A percentile compares a stretch with the other conserved stretches of the same genome.
phyloP scores from a whole-genome alignment of 768 basidiomycete species.

The Russula olivacea region DNA sequence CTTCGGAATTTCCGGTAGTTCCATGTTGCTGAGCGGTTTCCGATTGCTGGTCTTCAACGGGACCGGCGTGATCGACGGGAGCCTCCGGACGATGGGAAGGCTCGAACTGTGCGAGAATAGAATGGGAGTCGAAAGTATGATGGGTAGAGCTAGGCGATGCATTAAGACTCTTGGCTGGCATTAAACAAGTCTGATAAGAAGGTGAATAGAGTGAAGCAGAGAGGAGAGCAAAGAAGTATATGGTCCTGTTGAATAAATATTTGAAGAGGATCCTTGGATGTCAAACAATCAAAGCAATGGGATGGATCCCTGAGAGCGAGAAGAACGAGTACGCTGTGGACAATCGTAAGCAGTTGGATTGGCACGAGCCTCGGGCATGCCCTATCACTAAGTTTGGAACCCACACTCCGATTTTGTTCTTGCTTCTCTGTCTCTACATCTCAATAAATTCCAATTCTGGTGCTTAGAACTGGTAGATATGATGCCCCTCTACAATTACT shows the following conservation, averaged over 20 bases:
- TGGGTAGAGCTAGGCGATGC: slow-evolving; percentile 16
- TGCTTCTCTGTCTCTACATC: no score
- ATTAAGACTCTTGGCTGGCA: slow-evolving; percentile 21
- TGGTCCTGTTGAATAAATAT: slow-evolving; percentile 16
- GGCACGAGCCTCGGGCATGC: slow-evolving; percentile 1
- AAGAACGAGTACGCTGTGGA: background rate
- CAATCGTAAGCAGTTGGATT: background rate
- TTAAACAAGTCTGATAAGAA: slow-evolving; percentile 21
- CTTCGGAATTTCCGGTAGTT: background rate
- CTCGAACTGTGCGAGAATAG: slow-evolving; percentile 21
- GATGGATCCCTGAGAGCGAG: background rate
- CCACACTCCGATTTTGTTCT: no score
- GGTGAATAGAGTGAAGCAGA: background rate
- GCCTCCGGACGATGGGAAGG: background rate
- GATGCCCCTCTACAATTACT: no score
- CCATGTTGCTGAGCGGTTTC: background rate
- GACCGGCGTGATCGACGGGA: background rate
- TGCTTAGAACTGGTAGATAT: no score
- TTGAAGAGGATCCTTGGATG: background rate
- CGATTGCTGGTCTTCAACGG: background rate
- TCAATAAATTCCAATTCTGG: no score
- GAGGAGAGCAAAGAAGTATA: background rate
- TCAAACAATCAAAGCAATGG: background rate
- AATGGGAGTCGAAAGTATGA: slow-evolving; percentile 12
- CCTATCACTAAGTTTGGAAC: no score